Conservation (phyloP, 2,329 filamentous ascomycete species). For the Phyllosticta citrichinensis region DNA sequence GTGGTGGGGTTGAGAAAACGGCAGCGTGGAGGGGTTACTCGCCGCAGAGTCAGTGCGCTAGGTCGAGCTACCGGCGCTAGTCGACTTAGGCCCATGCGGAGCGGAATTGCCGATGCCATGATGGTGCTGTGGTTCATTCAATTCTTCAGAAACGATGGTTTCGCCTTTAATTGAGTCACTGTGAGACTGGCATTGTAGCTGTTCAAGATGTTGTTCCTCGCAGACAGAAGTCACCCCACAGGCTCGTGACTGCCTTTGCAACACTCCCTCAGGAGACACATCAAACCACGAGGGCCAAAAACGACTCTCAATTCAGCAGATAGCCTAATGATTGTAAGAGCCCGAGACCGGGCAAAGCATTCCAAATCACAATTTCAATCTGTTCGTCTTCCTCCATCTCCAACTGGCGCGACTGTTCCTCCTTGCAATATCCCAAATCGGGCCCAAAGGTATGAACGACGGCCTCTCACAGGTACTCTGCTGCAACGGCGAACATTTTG, state of each 20-base stretch:
- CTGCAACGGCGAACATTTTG: background rate
- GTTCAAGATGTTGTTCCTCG: no score
- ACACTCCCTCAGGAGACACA: background rate
- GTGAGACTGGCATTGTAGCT: no score
- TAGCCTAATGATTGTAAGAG: background rate
- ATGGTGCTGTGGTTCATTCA: background rate
- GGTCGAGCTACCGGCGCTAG: background rate
- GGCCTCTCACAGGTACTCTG: background rate
- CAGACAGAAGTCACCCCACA: background rate
- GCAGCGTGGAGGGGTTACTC: constrained; percentile 1
- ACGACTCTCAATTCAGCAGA: background rate
- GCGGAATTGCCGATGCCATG: background rate
- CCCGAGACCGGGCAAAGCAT: background rate
- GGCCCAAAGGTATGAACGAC: background rate
- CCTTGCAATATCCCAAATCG: background rate
- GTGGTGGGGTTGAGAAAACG: background rate
- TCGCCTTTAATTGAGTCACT: background rate
- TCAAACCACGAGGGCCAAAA: background rate
- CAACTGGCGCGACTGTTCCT: background rate
- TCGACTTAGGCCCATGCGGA: background rate
- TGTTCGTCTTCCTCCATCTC: background rate
- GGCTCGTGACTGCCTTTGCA: background rate
- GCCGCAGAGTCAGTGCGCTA: background rate
- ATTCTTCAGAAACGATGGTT: background rate
- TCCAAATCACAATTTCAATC: background rate